Percentiles rank a stretch among this genome's conserved stretches.
These are phyloP conservation scores for Yamadazyma taylorii DNA, from an alignment of 1,139 yeast species.

Conservation along the genomic window DNA sequence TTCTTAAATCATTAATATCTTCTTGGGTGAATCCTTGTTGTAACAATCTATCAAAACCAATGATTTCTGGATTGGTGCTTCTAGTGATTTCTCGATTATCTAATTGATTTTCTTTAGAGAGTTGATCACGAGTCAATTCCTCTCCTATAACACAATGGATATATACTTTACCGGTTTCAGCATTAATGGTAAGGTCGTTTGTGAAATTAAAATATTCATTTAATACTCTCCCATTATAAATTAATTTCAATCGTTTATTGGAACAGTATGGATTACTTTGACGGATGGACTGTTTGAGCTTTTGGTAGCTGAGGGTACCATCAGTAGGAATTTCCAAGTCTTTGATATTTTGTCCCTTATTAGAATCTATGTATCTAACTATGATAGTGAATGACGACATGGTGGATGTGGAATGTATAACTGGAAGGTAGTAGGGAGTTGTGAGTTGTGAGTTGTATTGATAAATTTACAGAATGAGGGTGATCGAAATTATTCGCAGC, in stretches of 20 bases:
- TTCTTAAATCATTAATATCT: conserved; percentile 69
- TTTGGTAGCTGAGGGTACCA: conserved; percentile 6
- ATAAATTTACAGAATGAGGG: no score
- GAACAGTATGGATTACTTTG: conserved; percentile 24
- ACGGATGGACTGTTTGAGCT: conserved; percentile 27
- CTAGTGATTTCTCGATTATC: conserved; percentile 49
- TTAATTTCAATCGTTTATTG: conserved; percentile 62
- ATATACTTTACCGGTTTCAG: conserved; percentile 36
- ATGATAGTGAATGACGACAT: conserved; percentile 5
- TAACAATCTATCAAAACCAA: conserved; percentile 82
- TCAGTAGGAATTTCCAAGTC: conserved; percentile 9
- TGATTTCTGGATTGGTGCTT: conserved; percentile 66
- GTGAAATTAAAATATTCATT: conserved; percentile 58
- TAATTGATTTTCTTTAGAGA: conserved; percentile 59
- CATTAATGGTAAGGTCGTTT: conserved; percentile 36
- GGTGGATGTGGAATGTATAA: no score
- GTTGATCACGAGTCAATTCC: conserved; percentile 54
- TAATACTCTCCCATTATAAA: conserved; percentile 72
- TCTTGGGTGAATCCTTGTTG: conserved; percentile 80
- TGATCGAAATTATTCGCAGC: no score
- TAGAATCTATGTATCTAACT: conserved; percentile 17
- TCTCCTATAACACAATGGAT: conserved; percentile 86
- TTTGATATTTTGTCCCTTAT: conserved; percentile 12
- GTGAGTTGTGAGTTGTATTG: no score
- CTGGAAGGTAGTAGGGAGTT: no score